These are phyloP conservation scores for Barnettozyma wickerhamii DNA, from an alignment of 805 yeast genomes.

Conservation along the genomic window DNA sequence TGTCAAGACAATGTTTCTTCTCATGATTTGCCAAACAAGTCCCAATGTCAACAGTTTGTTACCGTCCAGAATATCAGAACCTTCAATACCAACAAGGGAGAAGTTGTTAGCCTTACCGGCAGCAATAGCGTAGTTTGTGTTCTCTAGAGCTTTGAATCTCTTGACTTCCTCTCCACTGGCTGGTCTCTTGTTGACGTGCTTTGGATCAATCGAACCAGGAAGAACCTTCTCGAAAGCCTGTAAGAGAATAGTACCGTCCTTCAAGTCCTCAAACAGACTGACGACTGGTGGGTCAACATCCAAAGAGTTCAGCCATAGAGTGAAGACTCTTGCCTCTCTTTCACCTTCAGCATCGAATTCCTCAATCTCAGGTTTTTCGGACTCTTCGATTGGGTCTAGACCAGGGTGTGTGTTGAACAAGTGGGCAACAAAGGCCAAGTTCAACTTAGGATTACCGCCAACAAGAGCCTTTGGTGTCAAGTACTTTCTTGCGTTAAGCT, in stretches of 20 bases:
- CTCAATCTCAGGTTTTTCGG: slow-evolving; percentile 89
- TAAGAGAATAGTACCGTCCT: slow-evolving; percentile 83
- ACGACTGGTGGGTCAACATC: slow-evolving; percentile 96
- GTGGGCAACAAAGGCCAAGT: slow-evolving; percentile 96
- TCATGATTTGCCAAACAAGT: slow-evolving; percentile 97
- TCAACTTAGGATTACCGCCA: slow-evolving; percentile 94
- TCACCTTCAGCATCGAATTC: slow-evolving; percentile 99
- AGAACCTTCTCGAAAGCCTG: slow-evolving; percentile 95
- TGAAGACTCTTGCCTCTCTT: slow-evolving; percentile 97
- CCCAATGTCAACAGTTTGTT: slow-evolving; percentile 84
- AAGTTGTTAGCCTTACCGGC: slow-evolving; percentile 89
- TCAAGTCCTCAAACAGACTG: slow-evolving; percentile 86
- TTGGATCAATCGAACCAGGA: slow-evolving; percentile 84
- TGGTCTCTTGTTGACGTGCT: slow-evolving; percentile 83
- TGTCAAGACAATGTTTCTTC: slow-evolving; percentile 88
- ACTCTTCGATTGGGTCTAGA: slow-evolving; percentile 89
- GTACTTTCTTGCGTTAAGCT: slow-evolving; percentile 87
- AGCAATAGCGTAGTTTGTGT: slow-evolving; percentile 97
- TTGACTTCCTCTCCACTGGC: slow-evolving; percentile 67
- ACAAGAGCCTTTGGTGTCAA: slow-evolving; percentile 90
- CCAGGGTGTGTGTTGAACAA: slow-evolving; percentile 97
- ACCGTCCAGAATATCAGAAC: slow-evolving; percentile 95
- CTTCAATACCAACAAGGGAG: slow-evolving; percentile 96
- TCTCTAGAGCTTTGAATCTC: slow-evolving; percentile 93
- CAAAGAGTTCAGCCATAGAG: slow-evolving; percentile 93